Conservation (phyloP, 1,284 basidiomycete genomes). For the Dichomitus squalens region DNA sequence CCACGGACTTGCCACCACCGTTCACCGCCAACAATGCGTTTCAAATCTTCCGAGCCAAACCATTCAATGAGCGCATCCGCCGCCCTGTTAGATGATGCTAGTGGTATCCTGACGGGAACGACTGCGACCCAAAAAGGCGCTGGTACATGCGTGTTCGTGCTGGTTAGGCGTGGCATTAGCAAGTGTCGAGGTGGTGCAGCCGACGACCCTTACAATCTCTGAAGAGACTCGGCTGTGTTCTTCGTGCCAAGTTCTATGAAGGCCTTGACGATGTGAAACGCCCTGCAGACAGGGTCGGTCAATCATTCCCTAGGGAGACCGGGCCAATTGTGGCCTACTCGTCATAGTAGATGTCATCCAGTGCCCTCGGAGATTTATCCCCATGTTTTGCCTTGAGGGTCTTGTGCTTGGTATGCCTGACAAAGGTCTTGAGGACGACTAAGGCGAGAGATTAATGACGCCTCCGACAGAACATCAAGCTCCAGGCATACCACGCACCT, state of each 20-base stretch:
- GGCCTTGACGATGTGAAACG: slow-evolving; percentile 68
- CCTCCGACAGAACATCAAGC: background rate
- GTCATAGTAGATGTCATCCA: slow-evolving; percentile 65
- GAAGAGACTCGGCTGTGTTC: slow-evolving; percentile 63
- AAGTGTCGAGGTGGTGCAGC: background rate
- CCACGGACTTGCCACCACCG: slow-evolving; percentile 88
- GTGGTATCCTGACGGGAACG: slow-evolving; percentile 66
- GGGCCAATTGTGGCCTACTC: slow-evolving; percentile 43
- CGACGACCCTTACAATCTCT: slow-evolving; percentile 47
- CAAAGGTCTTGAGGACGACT: slow-evolving; percentile 60
- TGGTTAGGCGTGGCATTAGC: slow-evolving; percentile 24
- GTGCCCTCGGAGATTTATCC: slow-evolving; percentile 40
- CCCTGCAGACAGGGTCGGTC: slow-evolving; percentile 36
- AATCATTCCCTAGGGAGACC: background rate
- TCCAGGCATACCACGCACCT: slow-evolving; percentile 35
- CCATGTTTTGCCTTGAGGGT: slow-evolving; percentile 42
- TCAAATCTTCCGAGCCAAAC: slow-evolving; percentile 75
- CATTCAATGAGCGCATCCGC: slow-evolving; percentile 78
- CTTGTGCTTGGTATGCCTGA: slow-evolving; percentile 57
- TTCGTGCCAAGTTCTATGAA: slow-evolving; percentile 63
- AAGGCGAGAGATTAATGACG: background rate
- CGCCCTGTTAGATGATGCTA: slow-evolving; percentile 64
- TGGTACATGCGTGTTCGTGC: slow-evolving; percentile 78
- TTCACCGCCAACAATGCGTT: slow-evolving; percentile 74
- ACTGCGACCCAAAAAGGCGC: slow-evolving; percentile 79